phyloP scores from a whole-genome alignment of 768 basidiomycete genomes.

The Lactarius hengduanensis region DNA sequence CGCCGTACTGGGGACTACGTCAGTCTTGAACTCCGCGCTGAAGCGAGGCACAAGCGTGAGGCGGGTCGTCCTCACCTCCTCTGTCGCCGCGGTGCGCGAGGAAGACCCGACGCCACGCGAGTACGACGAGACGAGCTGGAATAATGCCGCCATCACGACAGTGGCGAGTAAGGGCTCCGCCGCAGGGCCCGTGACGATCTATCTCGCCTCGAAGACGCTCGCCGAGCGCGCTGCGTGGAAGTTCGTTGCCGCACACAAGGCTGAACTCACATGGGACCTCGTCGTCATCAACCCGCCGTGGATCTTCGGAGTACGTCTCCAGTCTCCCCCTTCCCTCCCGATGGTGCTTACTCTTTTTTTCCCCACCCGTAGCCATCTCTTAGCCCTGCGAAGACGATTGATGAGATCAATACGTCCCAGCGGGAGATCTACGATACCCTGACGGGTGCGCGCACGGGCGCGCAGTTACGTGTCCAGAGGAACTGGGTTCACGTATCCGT shows the following conservation, averaged over 20 bases:
- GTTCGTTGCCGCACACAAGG: slow-evolving; percentile 45
- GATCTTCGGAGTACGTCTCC: slow-evolving; percentile 17
- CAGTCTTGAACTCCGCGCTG: slow-evolving; percentile 57
- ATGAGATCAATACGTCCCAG: slow-evolving; percentile 24
- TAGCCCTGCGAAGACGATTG: slow-evolving; percentile 13
- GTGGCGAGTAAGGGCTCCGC: slow-evolving; percentile 50
- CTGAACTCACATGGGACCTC: slow-evolving; percentile 49
- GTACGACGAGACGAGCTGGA: slow-evolving; percentile 45
- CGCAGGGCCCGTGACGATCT: slow-evolving; percentile 43
- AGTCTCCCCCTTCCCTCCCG: neutral
- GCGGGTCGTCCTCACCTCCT: slow-evolving; percentile 63
- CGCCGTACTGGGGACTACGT: slow-evolving; percentile 67
- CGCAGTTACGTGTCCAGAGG: neutral
- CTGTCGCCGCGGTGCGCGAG: slow-evolving; percentile 47
- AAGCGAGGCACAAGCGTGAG: slow-evolving; percentile 56
- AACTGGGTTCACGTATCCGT: slow-evolving; percentile 14
- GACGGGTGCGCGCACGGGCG: slow-evolving; percentile 3
- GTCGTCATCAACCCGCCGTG: slow-evolving; percentile 54
- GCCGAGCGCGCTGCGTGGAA: slow-evolving; percentile 62
- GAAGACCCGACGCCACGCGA: slow-evolving; percentile 29
- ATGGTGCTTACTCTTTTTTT: neutral
- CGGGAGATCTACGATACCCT: slow-evolving; percentile 22
- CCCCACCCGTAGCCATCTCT: slow-evolving; percentile 34
- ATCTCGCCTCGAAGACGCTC: slow-evolving; percentile 56
- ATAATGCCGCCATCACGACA: slow-evolving; percentile 45